Base-by-base conservation (phyloP, 2,329 filamentous ascomycete species). In the Penicillium sclerotigenum region DNA sequence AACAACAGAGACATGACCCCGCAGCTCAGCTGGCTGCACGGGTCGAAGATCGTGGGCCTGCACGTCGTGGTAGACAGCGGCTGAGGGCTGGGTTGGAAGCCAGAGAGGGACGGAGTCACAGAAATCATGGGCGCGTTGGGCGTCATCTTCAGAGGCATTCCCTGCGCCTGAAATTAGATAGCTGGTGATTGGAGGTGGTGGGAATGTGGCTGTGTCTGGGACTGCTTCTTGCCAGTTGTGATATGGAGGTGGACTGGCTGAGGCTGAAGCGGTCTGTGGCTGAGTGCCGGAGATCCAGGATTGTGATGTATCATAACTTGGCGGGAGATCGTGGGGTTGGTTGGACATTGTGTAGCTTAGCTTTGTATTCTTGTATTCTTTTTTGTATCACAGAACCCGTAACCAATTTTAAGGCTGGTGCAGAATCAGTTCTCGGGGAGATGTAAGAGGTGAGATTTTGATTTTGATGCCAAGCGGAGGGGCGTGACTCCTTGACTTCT, bases 181-280 rank as follows among this genome's bases (percentile, higher is more conserved):
- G 18, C 77, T 76, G 33, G 84, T 72, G 2, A 79, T 75, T 8
- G 84, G 84, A 1, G 84, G 83, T 28, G 84, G 84, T 3, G 83
- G 83, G 10, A 87, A 76, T n/a, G 79, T 74, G 5, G 82, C 70
- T 16, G 77, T 85, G 63, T 87, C 84, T 6, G 83, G 83, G 4
- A 86, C 78, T 2, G 80, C 75, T 38, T 74, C 71, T 50, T 82
- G 79, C 84, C 84, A 87, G 70, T 85, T 82, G 68, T 86, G 83
- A 63, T 85, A 84, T 26, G 81, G 79, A 18, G 82, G 82, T 14
- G 82, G 82, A 24, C 71, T 45, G 5, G 11, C 37, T 40, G 41
- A 43, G 41, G 7, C 41, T 45, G 18, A 42, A 6, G 34, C 20
- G 6, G 24, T 29, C 40, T 55, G 53, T 45, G 24, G 43, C 38